Evolutionary conservation across 2,329 filamentous ascomycete genomes (phyloP).

Genomic region (Arthrobotrys sinensis): DNA sequence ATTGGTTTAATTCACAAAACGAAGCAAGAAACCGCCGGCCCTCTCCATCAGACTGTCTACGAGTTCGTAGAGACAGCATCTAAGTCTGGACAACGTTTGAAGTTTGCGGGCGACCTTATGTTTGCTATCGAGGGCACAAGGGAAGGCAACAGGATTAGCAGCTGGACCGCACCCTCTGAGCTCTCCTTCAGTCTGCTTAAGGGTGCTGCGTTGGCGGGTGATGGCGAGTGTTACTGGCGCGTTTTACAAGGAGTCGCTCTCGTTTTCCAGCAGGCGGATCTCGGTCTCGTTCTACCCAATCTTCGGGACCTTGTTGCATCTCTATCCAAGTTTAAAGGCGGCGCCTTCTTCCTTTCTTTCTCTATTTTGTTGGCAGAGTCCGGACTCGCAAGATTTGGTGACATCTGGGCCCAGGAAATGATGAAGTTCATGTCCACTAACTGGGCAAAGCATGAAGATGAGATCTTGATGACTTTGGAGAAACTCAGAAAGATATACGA

Average conservation of each 20-base stretch:
- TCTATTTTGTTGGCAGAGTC: constrained; percentile 85
- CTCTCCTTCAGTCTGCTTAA: constrained; percentile 73
- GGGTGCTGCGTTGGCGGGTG: constrained; percentile 63
- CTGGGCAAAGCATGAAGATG: constrained; percentile 38
- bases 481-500: constrained; percentile 38
- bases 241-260: constrained; percentile 30
- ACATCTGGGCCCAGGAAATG: constrained; percentile 48
- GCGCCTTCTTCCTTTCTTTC: constrained; percentile 79
- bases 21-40: constrained; percentile 79
- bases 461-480: constrained; percentile 41
- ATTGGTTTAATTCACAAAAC: constrained; percentile 88
- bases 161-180: constrained; percentile 79
- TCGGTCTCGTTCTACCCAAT: constrained; percentile 82
- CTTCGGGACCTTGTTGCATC: constrained; percentile 77
- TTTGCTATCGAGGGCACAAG: constrained; percentile 83
- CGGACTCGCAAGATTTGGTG: constrained; percentile 79
- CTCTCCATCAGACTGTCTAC: constrained; percentile 75
- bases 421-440: constrained; percentile 27
- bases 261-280: constrained; percentile 74
- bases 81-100: constrained; percentile 66
- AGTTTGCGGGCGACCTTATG: constrained; percentile 74
- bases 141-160: constrained; percentile 79
- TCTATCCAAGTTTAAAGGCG: constrained; percentile 71
- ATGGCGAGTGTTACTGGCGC: constrained; percentile 38
- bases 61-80: constrained; percentile 68